These are phyloP conservation scores for Fennellomyces sp. DNA, from an alignment of 371 early-diverging fungal genomes.

Conservation along the genomic window DNA sequence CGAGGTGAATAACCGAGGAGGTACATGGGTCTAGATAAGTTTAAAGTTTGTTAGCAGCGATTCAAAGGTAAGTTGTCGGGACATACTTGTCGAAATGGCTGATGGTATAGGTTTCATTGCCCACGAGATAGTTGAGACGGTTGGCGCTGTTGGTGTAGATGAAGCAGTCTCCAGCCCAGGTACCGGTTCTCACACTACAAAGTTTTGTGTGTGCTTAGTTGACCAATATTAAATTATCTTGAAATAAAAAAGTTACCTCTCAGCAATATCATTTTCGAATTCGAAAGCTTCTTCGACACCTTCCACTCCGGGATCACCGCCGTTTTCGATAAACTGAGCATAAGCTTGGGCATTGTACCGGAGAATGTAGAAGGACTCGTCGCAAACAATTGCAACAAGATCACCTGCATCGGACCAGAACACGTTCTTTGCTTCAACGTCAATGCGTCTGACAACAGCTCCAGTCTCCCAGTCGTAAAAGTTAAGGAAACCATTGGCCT, in stretches of 20 bases:
- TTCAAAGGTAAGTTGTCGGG: neutral
- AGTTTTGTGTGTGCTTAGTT: too few relatives aligned
- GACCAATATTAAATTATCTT: too few relatives aligned
- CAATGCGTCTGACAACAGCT: conserved; percentile 89
- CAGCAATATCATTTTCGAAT: conserved; percentile 90
- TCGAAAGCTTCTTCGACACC: conserved; percentile 97
- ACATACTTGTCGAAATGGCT: conserved; percentile 88
- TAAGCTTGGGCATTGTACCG: conserved; percentile 89
- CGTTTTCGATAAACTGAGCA: conserved; percentile 74
- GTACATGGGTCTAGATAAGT: conserved; percentile 68
- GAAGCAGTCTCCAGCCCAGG: conserved; percentile 98
- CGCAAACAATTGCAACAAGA: conserved; percentile 88
- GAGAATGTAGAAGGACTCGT: conserved; percentile 91
- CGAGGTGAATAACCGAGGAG: conserved; percentile 93
- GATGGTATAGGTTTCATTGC: conserved; percentile 89
- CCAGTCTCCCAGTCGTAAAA: conserved; percentile 98
- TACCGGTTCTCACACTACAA: conserved; percentile 82
- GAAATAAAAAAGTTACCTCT: conserved; percentile 52
- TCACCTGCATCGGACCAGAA: conserved; percentile 96
- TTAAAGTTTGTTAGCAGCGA: neutral
- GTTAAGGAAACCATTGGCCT: conserved; percentile 82
- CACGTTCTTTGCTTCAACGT: conserved; percentile 85
- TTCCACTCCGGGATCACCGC: conserved; percentile 81
- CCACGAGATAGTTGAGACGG: conserved; percentile 94
- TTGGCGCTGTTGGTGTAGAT: conserved; percentile 92